Conservation (phyloP, 2,329 filamentous ascomycete genomes). For the Fusarium neocosmosporiellum region DNA sequence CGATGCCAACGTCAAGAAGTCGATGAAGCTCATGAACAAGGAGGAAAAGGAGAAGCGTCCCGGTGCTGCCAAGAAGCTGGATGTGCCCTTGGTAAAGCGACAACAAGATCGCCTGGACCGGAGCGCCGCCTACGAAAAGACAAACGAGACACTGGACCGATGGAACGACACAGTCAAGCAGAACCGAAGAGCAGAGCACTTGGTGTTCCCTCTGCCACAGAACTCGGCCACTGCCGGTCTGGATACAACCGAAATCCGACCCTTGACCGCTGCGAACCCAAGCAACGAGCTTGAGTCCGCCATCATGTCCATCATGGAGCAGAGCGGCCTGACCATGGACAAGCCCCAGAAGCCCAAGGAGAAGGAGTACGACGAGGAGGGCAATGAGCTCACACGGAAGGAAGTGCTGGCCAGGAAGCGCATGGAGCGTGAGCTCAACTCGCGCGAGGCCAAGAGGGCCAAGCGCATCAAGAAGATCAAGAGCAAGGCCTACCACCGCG, state of each 20-base stretch:
- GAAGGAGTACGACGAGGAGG: constrained; percentile 74
- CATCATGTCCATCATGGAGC: constrained; percentile 88
- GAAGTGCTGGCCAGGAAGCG: constrained; percentile 80
- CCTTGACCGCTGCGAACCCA: constrained; percentile 71
- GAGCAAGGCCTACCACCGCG: constrained; percentile 91
- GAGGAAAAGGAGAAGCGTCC: constrained; percentile 64
- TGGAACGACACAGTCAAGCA: constrained; percentile 97
- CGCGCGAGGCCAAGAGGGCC: constrained; percentile 86
- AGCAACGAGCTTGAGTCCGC: constrained; percentile 85
- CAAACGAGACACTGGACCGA: constrained; percentile 87
- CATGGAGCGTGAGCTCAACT: constrained; percentile 84
- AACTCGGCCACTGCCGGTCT: constrained; percentile 72
- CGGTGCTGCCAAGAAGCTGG: constrained; percentile 73
- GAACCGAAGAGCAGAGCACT: constrained; percentile 89
- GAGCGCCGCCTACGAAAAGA: constrained; percentile 85
- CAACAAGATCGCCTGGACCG: constrained; percentile 90
- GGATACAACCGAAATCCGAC: constrained; percentile 71
- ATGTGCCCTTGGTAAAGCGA: constrained; percentile 83
- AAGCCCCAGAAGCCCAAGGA: constrained; percentile 61
- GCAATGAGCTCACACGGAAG: constrained; percentile 77
- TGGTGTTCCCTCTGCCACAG: constrained; percentile 86
- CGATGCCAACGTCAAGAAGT: constrained; percentile 81
- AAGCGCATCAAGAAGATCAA: constrained; percentile 99
- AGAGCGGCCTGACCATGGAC: constrained; percentile 78
- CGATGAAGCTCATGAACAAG: constrained; percentile 78